These are phyloP conservation scores for Fusarium sp. DNA, from an alignment of 2,329 filamentous ascomycete genomes.

Conservation along the genomic window DNA sequence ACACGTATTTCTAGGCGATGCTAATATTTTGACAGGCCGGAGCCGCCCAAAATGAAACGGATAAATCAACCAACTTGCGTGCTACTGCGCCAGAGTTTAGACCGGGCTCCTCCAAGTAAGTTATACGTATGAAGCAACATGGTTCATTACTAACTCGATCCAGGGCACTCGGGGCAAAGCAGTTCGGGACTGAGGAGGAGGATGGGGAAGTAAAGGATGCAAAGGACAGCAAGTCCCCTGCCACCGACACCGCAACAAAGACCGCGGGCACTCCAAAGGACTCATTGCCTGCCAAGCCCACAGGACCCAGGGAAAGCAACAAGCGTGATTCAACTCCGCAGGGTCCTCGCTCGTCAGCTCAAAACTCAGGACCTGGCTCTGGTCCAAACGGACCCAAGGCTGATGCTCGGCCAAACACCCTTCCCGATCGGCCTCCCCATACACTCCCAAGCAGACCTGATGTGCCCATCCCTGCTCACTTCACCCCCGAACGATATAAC, in stretches of 20 bases:
- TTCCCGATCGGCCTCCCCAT: constrained; percentile 53
- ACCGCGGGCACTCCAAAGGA: constrained; percentile 45
- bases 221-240: constrained; percentile 47
- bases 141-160: constrained; percentile 15
- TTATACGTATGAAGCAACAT: not conserved
- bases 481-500: constrained; percentile 58
- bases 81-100: constrained; percentile 74
- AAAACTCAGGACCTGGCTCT: constrained; percentile 31
- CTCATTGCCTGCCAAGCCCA: constrained; percentile 48
- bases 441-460: constrained; percentile 69
- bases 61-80: constrained; percentile 60
- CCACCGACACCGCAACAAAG: constrained; percentile 19
- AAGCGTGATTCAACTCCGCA: constrained; percentile 42
- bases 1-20: not conserved
- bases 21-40: constrained; percentile 45
- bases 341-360: constrained; percentile 43
- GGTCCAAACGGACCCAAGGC: constrained; percentile 36
- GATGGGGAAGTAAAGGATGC: constrained; percentile 79
- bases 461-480: constrained; percentile 63
- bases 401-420: constrained; percentile 49
- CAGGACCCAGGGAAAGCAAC: constrained; percentile 41
- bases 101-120: constrained; percentile 58
- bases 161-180: constrained; percentile 35
- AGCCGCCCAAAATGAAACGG: constrained; percentile 44
- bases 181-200: constrained; percentile 65